Conservation (phyloP, 108 stramenopile genomes). For the Fistulifera solaris region DNA sequence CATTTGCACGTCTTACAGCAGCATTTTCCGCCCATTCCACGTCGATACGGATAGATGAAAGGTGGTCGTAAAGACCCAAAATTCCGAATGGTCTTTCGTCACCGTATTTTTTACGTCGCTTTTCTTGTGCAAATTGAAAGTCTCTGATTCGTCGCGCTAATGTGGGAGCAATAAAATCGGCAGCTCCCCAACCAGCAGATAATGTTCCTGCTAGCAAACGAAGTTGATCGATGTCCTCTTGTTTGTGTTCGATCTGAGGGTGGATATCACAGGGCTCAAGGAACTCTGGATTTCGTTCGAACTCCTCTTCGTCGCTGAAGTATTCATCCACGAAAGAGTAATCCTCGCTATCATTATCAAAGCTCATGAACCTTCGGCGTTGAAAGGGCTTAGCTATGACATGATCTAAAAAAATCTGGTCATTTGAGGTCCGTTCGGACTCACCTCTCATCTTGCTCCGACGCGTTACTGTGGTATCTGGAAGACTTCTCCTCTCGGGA, state of each 20-base stretch:
- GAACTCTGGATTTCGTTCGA: slow-evolving; percentile 8
- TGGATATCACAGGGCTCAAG: slow-evolving; percentile 32
- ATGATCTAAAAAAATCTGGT: no score
- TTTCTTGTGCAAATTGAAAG: slow-evolving; percentile 82
- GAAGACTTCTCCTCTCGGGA: no score
- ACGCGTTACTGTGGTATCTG: no score
- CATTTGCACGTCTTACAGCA: slow-evolving; percentile 60
- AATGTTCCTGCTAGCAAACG: slow-evolving; percentile 68
- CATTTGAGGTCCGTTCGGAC: no score
- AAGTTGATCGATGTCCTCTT: slow-evolving; percentile 67
- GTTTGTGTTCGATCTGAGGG: slow-evolving; percentile 37
- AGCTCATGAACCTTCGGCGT: no score
- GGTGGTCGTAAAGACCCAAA: slow-evolving; percentile 72
- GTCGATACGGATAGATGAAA: slow-evolving; percentile 58
- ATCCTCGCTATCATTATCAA: no score
- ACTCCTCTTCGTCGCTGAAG: slow-evolving; percentile 4
- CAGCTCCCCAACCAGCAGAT: slow-evolving; percentile 58
- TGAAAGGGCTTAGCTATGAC: no score
- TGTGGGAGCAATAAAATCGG: slow-evolving; percentile 63
- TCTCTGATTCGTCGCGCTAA: slow-evolving; percentile 63
- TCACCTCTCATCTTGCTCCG: no score
- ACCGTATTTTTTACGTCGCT: slow-evolving; percentile 73
- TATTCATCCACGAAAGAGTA: background rate
- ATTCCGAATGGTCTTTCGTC: slow-evolving; percentile 80
- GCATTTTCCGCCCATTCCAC: slow-evolving; percentile 90